phyloP scores from a whole-genome alignment of 2,329 filamentous ascomycete genomes.

The Fusarium drepaniforme region DNA sequence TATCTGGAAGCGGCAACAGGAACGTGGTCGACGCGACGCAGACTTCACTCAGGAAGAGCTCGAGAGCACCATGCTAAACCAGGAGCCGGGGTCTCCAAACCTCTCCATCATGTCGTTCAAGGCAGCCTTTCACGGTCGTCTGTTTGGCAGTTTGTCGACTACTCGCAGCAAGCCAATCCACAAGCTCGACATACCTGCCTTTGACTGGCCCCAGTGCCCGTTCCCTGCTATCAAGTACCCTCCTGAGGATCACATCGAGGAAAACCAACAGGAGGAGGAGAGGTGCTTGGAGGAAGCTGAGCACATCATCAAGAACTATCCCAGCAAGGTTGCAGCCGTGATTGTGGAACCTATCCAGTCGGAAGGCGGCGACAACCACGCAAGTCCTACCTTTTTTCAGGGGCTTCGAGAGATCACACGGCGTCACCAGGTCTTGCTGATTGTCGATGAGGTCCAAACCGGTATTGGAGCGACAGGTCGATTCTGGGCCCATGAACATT shows the following conservation, averaged over 20 bases:
- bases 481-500: slow-evolving; percentile 98
- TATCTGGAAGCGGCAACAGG: slow-evolving; percentile 85
- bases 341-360: not conserved
- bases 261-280: slow-evolving; percentile 68
- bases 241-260: slow-evolving; percentile 80
- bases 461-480: slow-evolving; percentile 91
- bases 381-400: not conserved
- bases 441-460: slow-evolving; percentile 85
- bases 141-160: slow-evolving; percentile 59
- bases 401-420: not conserved
- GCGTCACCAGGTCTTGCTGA: not conserved
- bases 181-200: slow-evolving; percentile 93
- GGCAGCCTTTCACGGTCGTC: not conserved
- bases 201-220: slow-evolving; percentile 91
- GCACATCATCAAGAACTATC: not conserved
- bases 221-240: slow-evolving; percentile 90
- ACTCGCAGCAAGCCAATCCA: slow-evolving; percentile 93
- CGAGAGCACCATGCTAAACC: not conserved
- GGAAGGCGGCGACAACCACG: not conserved
- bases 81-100: not conserved
- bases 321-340: not conserved
- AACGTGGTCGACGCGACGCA: slow-evolving; percentile 68
- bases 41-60: not conserved
- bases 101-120: slow-evolving; percentile 2
- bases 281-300: not conserved